Conservation (phyloP, 139 green algal species). For the Pleodorina starrii region DNA sequence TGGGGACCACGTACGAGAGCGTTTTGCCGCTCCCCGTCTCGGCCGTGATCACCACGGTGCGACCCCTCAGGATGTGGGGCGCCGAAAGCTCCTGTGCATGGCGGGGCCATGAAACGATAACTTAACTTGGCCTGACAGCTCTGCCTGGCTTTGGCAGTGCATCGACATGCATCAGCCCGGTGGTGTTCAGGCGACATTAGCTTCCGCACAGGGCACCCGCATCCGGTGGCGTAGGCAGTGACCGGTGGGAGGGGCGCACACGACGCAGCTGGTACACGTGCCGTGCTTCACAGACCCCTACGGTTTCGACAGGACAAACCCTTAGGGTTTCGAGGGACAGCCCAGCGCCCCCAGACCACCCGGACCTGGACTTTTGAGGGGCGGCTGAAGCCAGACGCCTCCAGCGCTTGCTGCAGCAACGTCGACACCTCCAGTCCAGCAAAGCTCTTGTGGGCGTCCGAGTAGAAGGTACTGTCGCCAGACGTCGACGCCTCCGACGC, state of each 20-base stretch:
- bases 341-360: not conserved
- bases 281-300: no score
- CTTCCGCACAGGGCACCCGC: no score
- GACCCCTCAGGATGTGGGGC: constrained; percentile 68
- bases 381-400: constrained; percentile 58
- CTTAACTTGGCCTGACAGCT: no score
- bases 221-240: no score
- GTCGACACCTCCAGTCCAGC: constrained; percentile 57
- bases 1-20: constrained; percentile 90
- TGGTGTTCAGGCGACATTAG: no score
- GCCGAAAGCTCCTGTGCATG: constrained; percentile 76
- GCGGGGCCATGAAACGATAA: no score
- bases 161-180: no score
- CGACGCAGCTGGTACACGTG: no score
- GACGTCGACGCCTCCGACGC: not conserved
- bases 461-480: constrained; percentile 68
- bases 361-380: constrained; percentile 74
- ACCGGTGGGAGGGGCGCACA: no score
- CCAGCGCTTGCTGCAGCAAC: constrained; percentile 56
- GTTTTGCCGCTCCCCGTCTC: constrained; percentile 99
- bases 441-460: constrained; percentile 57
- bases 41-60: constrained; percentile 89
- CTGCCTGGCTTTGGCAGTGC: no score
- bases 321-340: not conserved
- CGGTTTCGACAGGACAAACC: no score